Base-by-base conservation (phyloP, 768 basidiomycete genomes). In the Mrakia blollopis region DNA sequence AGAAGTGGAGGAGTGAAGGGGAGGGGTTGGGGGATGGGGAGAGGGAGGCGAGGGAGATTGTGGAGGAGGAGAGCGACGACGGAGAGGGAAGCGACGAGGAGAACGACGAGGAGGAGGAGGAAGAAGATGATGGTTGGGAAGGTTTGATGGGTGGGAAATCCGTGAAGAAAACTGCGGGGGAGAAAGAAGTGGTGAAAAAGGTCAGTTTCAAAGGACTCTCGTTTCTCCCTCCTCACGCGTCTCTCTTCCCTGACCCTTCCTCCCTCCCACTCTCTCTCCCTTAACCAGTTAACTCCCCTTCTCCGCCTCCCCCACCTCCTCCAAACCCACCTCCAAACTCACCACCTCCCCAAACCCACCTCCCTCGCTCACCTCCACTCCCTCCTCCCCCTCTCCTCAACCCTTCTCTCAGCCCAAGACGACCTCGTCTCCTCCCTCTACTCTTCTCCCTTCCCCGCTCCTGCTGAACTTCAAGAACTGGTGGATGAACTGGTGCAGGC, bases 71-170 rank as follows among this genome's bases (percentile, higher is more conserved):
- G 35, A n/a, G n/a, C n/a, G 23, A 62, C 2, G 25, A 30, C 62
- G 68, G 44, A 4, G 35, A 60, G 25, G 41, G 47, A 1, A 39
- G 30, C 30, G n/a, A 37, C 6, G 74, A 25, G 18, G 50, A 68
- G 39, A 65, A 28, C 23, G 50, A 52, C 1, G 50, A 35, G 2
- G 67, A 63, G 0, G 44, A 47, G 44, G 44, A 47, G 2, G 76
- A 60, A 23, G 71, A n/a, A 16, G 70, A 63, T 25, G 76, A 77
- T 41, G 76, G 70, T 30, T 77, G 76, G 76, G 71, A 54, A 9
- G 47, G 47, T 16, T 41, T 77, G 63, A 72, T 77, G 71, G 76
- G 62, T n/a, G 72, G 62, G 25, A 62, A 62, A 18, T 47, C 60
- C 10, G 25, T 8, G 14, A 73, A 67, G 62, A 50, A 44, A 47